Base-by-base conservation (phyloP, 306 rosid genomes). In the Malus orientalis region DNA sequence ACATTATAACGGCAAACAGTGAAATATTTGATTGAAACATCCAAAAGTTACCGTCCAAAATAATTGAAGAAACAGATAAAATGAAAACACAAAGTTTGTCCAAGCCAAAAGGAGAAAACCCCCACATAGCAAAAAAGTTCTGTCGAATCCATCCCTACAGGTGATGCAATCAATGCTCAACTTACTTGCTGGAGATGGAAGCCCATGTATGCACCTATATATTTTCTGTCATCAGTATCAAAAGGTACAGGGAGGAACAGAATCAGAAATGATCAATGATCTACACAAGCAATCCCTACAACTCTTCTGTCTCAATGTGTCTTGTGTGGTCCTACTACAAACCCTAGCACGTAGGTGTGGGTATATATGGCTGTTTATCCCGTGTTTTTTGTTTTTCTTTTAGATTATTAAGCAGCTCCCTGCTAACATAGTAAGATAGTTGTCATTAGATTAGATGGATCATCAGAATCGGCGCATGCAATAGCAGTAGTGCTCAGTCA, bases 181-280 rank as follows among this genome's bases (percentile, higher is more conserved):
- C 40, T 76, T 66, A 32, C 81, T 71, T 71, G 78, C 66, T 22
- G 67, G 67, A 61, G 38, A 19, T 61, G 75, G 32, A 73, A 73
- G 69, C 13, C 61, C 61, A 61, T 47, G 11, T 16, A 16, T 29
- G 22, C n/a, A 53, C 55, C 55, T 29, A 8, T 58, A 33, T 61
- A 53, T 36, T 44, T 55, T 12, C 14, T 76, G 70, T 65, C 77
- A 73, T 72, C 73, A n/a, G 47, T 13, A 29, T 33, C 54, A 51
- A 49, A 11, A 70, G 69, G 47, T 73, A 40, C 59, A 60, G 29
- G 51, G 69, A 47, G 74, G 33, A 63, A 67, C 65, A 69, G 70
- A 73, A 59, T 47, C 75, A 82, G 79, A 82, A 77, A 68, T 67
- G 82, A 77, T 78, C 69, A 60, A 51, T 74, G 77, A 74, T 70